Evolutionary conservation across 148 eudicot species (phyloP).

Genomic region (Drosera capensis): DNA sequence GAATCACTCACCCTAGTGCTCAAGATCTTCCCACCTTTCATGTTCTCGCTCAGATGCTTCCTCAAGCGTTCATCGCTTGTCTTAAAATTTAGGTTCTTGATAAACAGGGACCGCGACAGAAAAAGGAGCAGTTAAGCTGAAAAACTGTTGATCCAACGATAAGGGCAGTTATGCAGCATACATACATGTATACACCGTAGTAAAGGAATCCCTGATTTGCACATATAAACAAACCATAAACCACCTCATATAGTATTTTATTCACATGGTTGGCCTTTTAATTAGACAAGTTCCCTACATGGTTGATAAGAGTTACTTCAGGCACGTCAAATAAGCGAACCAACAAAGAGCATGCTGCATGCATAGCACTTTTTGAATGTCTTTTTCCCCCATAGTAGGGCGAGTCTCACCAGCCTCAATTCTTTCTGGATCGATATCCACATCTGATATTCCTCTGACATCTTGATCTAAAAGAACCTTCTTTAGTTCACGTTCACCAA

Average conservation of each 20-base stretch:
- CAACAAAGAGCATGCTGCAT: too few relatives aligned
- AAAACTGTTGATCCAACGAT: neutral
- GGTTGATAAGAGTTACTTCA: too few relatives aligned
- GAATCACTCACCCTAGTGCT: slow-evolving; percentile 59
- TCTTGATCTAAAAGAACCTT: slow-evolving; percentile 44
- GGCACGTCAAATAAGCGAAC: too few relatives aligned
- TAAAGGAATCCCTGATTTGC: too few relatives aligned
- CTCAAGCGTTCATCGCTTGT: slow-evolving; percentile 54
- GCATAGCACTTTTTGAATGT: too few relatives aligned
- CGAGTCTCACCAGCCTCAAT: slow-evolving; percentile 54
- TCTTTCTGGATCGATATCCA: slow-evolving; percentile 69
- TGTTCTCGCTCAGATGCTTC: slow-evolving; percentile 52
- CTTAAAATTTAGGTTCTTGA: slow-evolving; percentile 90
- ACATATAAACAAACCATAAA: too few relatives aligned
- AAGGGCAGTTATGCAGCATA: too few relatives aligned
- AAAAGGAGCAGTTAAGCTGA: slow-evolving; percentile 1
- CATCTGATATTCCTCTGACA: slow-evolving; percentile 33
- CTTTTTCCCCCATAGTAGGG: too few relatives aligned
- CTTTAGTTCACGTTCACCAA: slow-evolving; percentile 44
- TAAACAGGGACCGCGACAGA: slow-evolving; percentile 81
- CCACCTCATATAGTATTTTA: too few relatives aligned
- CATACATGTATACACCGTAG: too few relatives aligned
- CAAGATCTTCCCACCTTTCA: slow-evolving; percentile 52
- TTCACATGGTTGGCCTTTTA: too few relatives aligned
- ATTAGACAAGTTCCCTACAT: too few relatives aligned